phyloP scores from a whole-genome alignment of 768 basidiomycete genomes.

The Suillus discolor region DNA sequence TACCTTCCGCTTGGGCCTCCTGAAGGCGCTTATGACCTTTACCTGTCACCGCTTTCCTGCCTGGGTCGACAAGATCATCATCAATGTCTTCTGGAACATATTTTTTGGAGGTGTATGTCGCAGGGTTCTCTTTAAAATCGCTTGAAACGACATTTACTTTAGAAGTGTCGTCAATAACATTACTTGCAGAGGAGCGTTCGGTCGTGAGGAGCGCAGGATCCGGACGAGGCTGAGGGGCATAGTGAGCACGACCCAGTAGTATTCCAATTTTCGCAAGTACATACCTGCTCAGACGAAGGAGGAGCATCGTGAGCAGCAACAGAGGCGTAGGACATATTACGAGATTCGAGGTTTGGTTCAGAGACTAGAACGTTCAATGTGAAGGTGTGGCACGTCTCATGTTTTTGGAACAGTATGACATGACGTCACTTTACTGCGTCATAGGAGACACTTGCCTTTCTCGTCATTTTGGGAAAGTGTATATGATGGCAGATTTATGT shows the following conservation, averaged over 20 bases:
- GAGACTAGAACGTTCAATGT: background rate
- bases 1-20: constrained; percentile 52
- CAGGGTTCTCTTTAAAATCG: constrained; percentile 50
- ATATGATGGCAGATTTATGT: constrained; percentile 4
- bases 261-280: constrained; percentile 13
- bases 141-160: constrained; percentile 61
- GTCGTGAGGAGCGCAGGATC: constrained; percentile 67
- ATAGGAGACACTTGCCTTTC: constrained; percentile 16
- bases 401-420: constrained; percentile 12
- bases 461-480: background rate
- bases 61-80: constrained; percentile 8
- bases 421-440: constrained; percentile 15
- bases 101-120: constrained; percentile 34
- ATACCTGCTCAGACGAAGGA: constrained; percentile 47
- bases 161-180: constrained; percentile 45
- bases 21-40: constrained; percentile 39
- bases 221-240: constrained; percentile 53
- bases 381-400: background rate
- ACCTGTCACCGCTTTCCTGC: constrained; percentile 4
- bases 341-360: background rate
- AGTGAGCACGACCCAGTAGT: constrained; percentile 12
- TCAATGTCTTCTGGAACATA: constrained; percentile 22
- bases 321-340: constrained; percentile 72
- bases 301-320: constrained; percentile 63
- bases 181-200: constrained; percentile 38